These are phyloP conservation scores for Xylaria sp. DNA, from an alignment of 2,329 filamentous ascomycete genomes.

Conservation along the genomic window DNA sequence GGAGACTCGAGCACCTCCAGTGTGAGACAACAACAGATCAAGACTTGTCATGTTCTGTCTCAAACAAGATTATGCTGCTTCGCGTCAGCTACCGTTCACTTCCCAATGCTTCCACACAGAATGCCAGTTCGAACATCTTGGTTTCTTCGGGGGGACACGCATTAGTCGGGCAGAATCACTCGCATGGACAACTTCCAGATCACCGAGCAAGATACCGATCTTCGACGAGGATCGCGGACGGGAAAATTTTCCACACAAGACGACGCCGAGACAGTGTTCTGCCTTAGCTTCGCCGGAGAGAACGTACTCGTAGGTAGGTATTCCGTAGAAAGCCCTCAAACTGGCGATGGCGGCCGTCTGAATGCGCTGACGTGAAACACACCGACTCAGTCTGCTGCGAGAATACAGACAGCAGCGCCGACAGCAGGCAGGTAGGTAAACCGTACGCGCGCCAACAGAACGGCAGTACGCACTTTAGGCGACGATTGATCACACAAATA, in stretches of 20 bases:
- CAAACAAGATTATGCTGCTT: not conserved
- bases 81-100: not conserved
- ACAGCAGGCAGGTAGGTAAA: too few relatives aligned
- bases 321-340: too few relatives aligned
- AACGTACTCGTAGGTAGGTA: too few relatives aligned
- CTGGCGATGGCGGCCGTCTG: not conserved
- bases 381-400: too few relatives aligned
- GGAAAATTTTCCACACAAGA: not conserved
- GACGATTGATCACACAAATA: too few relatives aligned
- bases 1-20: conserved; percentile 14
- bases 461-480: not conserved
- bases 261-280: not conserved
- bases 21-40: conserved; percentile 12
- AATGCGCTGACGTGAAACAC: not conserved
- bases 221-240: not conserved
- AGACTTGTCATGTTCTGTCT: conserved; percentile 18
- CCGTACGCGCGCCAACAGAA: too few relatives aligned
- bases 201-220: not conserved
- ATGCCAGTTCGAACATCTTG: not conserved
- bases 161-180: not conserved
- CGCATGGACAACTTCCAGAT: not conserved
- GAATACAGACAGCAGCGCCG: too few relatives aligned
- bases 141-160: too few relatives aligned
- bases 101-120: not conserved
- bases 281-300: too few relatives aligned